Evolutionary conservation across 768 basidiomycete genomes (phyloP), one percentile per base, ranked within the genome.

Genomic region (Leccinum subgranulosum): DNA sequence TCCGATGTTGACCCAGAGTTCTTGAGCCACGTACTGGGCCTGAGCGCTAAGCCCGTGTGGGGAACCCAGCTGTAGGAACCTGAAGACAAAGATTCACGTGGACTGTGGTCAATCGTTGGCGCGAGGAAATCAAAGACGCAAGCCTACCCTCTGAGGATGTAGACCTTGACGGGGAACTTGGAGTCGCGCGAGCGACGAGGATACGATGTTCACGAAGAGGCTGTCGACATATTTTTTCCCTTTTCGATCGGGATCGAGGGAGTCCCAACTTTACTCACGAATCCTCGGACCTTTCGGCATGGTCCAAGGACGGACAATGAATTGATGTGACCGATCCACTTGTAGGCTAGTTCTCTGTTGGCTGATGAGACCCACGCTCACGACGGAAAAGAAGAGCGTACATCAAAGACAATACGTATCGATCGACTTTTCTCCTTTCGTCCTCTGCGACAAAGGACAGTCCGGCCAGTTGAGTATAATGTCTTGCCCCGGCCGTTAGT

Each of bases 51-150:
- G 69, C 0, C 76, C 74, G 57, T 90, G 88, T 0, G 89, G 88
- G 3, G 87, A 89, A 1, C 88, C 88, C 57, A 87, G 89, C 65
- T 91, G 89, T 17, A 92, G 79, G 65, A 88, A 90, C 11, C 89
- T 90, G 14, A 11, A 12, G 39, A 17, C 7, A n/a, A 23, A 25
- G 3, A 27, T 34, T 33, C 41, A 19, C 4, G n/a, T 34, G n/a
- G n/a, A 23, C 23, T 23, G 23, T 3, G 23, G 23, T 23, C 3
- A 23, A 25, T 34, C 28, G 3, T 19, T 28, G n/a, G 39, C 23
- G 29, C 11, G 11, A 28, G 17, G 8, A 43, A 33, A 25, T 28
- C 10, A 27, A 17, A 49, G 17, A 49, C 0, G n/a, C 19, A 29
- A 25, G 56, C 75, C 17, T 66, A 87, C 86, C 87, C 88, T 69